Evolutionary conservation across 768 basidiomycete species (phyloP), one percentile per base, ranked within the genome.

Genomic region (Lepiota brunneoincarnata): DNA sequence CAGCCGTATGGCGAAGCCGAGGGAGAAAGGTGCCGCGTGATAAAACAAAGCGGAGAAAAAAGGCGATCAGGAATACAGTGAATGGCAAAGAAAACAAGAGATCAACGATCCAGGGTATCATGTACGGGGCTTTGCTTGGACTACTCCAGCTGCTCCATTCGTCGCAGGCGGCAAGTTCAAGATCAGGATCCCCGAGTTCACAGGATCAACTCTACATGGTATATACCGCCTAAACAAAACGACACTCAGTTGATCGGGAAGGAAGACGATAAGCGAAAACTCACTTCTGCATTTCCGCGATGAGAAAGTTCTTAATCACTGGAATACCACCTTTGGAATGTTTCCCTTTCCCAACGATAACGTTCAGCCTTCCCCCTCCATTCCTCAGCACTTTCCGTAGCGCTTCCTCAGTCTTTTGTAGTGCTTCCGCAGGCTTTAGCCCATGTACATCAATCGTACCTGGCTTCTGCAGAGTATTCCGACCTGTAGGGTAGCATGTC

Each of bases 221-320:
- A 96, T 79, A 36, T 77, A 73, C 57, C 87, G 76, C 63, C 91
- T 93, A 62, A 26, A 50, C 49, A 18, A 51, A 18, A 14, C 14
- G 35, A 23, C 28, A 38, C 31, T 58, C n/a, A 54, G 50, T 44
- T 36, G 42, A 7, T 15, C 49, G 23, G 23, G 4, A 44, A 11
- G 10, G 20, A 28, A 18, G 18, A 15, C 31, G 7, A 51, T 4
- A 17, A 24, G n/a, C 5, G 40, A 43, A 55, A 21, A 59, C 66
- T 21, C 36, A 88, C 89, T 82, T 85, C 45, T 76, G 66, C 84
- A 95, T 87, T 49, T 89, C 77, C 44, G 81, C 79, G 59, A 85
- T 82, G 36, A 98, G 83, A 1, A 87, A 88, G 11, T 88, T 86
- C 64, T 90, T 93, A 62, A 98, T 73, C 65, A 91, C 91, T 1